phyloP scores from a whole-genome alignment of 2,329 filamentous ascomycete species.

The Scortechinia acanthostroma region DNA sequence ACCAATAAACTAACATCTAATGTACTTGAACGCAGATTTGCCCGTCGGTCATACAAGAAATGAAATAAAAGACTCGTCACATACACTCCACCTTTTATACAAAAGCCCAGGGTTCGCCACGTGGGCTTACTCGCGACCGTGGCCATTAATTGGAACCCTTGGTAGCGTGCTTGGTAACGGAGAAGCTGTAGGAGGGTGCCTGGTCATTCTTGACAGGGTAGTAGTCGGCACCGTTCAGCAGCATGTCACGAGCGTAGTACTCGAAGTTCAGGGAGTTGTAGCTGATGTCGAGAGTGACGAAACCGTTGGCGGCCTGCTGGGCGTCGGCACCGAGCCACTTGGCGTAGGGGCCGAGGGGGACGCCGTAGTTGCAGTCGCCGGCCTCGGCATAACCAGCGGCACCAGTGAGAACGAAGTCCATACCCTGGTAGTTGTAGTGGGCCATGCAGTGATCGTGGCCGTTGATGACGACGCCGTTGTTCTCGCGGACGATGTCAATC shows the following conservation, averaged over 20 bases:
- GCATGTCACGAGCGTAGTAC: slow-evolving; percentile 8
- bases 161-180: slow-evolving; percentile 4
- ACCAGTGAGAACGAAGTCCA: slow-evolving; percentile 11
- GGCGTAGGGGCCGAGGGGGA: slow-evolving; percentile 10
- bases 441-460: slow-evolving; percentile 15
- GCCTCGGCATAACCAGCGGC: slow-evolving; percentile 7
- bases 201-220: slow-evolving; percentile 11
- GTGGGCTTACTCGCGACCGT: no score
- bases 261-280: slow-evolving; percentile 10
- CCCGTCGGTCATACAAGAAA: no score
- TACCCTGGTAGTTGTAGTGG: slow-evolving; percentile 12
- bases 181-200: slow-evolving; percentile 10
- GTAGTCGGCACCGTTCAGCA: slow-evolving; percentile 10
- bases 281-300: slow-evolving; percentile 14
- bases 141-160: no score
- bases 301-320: slow-evolving; percentile 11
- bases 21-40: no score
- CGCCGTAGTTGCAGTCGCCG: slow-evolving; percentile 15
- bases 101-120: no score
- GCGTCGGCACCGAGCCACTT: slow-evolving; percentile 12
- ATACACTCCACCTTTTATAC: no score
- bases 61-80: no score
- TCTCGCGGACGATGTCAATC: slow-evolving; percentile 9
- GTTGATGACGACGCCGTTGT: slow-evolving; percentile 11
- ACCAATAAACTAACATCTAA: no score